These are phyloP conservation scores for Kalaharituber pfeilii DNA, from an alignment of 2,329 filamentous ascomycete genomes.

Conservation along the genomic window DNA sequence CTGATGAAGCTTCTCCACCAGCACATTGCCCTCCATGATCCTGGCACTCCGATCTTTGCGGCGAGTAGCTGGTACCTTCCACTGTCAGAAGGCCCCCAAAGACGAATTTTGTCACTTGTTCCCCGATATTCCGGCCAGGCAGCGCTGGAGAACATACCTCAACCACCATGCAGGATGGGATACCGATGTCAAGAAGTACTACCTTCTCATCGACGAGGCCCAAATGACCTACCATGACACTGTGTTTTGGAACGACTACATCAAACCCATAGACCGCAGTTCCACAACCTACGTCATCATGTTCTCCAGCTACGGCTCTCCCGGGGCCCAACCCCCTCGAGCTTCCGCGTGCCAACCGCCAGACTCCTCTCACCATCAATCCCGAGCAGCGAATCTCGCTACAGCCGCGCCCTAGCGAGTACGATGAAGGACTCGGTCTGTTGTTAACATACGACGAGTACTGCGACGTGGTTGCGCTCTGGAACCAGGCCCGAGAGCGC, in stretches of 20 bases:
- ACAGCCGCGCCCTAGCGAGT: not conserved
- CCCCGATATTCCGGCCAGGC: not conserved
- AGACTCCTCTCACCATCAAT: not conserved
- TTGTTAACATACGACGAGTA: not conserved
- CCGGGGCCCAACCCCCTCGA: not conserved
- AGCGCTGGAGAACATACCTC: not conserved
- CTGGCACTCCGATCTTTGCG: not conserved
- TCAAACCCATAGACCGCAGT: not conserved
- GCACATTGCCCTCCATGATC: not conserved
- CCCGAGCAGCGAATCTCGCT: not conserved
- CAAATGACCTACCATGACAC: not conserved
- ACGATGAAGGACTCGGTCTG: not conserved
- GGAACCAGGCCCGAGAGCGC: not conserved
- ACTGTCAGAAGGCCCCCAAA: too few species aligned
- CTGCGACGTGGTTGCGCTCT: not conserved
- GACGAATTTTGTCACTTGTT: too few species aligned
- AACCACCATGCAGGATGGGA: not conserved
- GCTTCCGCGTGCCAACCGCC: not conserved
- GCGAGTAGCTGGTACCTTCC: not conserved
- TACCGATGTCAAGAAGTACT: not conserved
- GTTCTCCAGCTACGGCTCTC: not conserved
- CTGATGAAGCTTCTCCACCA: not conserved
- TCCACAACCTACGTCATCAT: not conserved
- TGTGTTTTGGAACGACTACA: not conserved
- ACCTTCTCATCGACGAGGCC: not conserved